phyloP scores from a whole-genome alignment of 169 alveolate species.

The Eimeria necatrix region DNA sequence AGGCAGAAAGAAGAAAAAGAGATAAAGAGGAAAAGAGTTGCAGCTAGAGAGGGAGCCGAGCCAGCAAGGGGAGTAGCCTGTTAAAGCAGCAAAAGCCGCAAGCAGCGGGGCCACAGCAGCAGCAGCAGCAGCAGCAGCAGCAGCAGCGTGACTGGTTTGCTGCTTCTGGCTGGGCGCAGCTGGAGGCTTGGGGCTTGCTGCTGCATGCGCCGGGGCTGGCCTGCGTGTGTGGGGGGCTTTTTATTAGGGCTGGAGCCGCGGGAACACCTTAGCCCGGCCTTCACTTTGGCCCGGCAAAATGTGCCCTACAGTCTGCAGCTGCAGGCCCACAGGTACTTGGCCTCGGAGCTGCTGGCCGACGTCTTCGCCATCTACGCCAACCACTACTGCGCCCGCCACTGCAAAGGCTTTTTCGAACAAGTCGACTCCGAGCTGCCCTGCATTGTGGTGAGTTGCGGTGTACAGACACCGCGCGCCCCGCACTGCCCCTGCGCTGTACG shows the following conservation, averaged over 20 bases:
- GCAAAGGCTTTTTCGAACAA: constrained; percentile 55
- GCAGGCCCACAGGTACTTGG: constrained; percentile 51
- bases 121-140: no score
- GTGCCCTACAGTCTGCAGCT: constrained; percentile 53
- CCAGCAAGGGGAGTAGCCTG: no score
- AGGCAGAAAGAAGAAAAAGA: no score
- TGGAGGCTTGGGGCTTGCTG: no score
- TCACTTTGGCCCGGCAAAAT: constrained; percentile 38
- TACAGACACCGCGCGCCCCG: no score
- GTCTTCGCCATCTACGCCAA: constrained; percentile 71
- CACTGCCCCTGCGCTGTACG: no score
- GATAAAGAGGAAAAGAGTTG: no score
- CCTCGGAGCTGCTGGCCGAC: neutral
- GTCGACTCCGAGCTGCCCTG: constrained; percentile 5
- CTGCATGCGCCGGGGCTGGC: no score
- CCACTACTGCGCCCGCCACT: constrained; percentile 74
- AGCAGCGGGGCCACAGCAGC: no score
- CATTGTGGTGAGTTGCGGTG: constrained; percentile 50
- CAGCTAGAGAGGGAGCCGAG: no score
- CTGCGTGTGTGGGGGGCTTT: neutral
- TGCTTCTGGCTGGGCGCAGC: no score
- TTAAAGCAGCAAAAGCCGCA: no score
- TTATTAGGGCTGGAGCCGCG: constrained; percentile 48
- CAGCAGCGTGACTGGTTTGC: neutral
- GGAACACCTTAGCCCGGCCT: constrained; percentile 67